Evolutionary conservation across 768 basidiomycete genomes (phyloP), one percentile per base, ranked within the genome.

Genomic region (Suillus luteus): DNA sequence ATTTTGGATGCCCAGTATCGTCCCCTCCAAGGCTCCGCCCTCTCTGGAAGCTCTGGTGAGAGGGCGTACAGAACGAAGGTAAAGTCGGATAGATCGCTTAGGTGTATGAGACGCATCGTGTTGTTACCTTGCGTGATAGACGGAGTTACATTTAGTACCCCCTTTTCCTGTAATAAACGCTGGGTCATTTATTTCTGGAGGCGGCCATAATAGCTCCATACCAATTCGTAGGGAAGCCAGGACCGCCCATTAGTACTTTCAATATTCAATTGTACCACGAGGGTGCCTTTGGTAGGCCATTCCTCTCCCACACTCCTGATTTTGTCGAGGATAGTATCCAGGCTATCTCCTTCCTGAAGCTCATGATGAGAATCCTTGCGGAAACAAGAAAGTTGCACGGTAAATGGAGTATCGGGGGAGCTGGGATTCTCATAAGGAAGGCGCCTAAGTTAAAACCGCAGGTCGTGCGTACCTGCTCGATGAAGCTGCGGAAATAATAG

Each of bases 31-130:
- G 35, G 5, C 24, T 46, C 67, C 12, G 73, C 38, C n/a, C 11
- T 54, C 69, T 46, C 69, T 0, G 63, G 70, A 14, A 59, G 68
- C 43, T 65, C 24, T 68, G 67, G 66, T n/a, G 62, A 68, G 49
- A 71, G 75, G 6, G 81, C 82, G 61, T 74, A 75, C 63, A 86
- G 77, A 24, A 82, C 71, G 66, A 86, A 86, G 2, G 79, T 72
- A 62, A 72, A 79, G 35, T 80, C 72, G 19, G 77, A 72, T 67
- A 84, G 72, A 58, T 74, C 70, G 7, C 76, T 76, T 17, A 87
- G 71, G 40, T 86, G 85, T 49, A 86, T 81, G 61, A 86, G 78
- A 43, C 80, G 78, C 60, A 87, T 70, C 5, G 76, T 70, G 70
- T 87, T 87, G 44, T 65, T 70, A 10, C 85, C 86, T 48, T 78